phyloP scores from a whole-genome alignment of 164 flowering plant species.

The Cinnamomum micranthum region DNA sequence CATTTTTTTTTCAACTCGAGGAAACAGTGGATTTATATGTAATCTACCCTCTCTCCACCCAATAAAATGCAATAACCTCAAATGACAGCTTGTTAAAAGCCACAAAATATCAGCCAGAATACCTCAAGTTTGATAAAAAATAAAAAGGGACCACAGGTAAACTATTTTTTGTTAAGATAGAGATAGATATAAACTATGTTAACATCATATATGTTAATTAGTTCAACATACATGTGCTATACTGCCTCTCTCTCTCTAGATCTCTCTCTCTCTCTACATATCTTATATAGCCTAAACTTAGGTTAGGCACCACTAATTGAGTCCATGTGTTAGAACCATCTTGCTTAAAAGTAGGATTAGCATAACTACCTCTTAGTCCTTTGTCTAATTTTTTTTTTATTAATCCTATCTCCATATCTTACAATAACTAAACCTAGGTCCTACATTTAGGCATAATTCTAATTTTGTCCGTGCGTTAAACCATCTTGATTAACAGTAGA shows the following conservation, averaged over 20 bases:
- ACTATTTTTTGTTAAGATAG: neutral
- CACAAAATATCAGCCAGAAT: neutral
- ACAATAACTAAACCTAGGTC: neutral
- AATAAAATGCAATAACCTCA: neutral
- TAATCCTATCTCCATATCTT: neutral
- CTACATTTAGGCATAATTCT: neutral
- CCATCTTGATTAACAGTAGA: neutral
- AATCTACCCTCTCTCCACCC: slow-evolving; percentile 20
- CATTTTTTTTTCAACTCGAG: slow-evolving; percentile 29
- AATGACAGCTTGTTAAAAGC: slow-evolving; percentile 5
- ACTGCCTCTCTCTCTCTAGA: too few relatives aligned
- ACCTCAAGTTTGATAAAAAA: neutral
- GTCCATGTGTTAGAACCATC: too few relatives aligned
- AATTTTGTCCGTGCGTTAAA: neutral
- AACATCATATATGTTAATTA: too few relatives aligned
- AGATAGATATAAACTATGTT: too few relatives aligned
- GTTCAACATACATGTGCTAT: too few relatives aligned
- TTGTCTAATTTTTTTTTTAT: too few relatives aligned
- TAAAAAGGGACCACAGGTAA: neutral
- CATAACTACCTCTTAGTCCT: too few relatives aligned
- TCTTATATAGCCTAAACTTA: too few relatives aligned
- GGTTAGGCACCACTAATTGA: too few relatives aligned
- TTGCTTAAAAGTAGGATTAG: too few relatives aligned
- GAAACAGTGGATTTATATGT: slow-evolving; percentile 33
- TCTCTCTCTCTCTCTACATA: too few relatives aligned